Evolutionary conservation across 306 rosid genomes (phyloP).

Genomic region (Dalbergia cultrata): DNA sequence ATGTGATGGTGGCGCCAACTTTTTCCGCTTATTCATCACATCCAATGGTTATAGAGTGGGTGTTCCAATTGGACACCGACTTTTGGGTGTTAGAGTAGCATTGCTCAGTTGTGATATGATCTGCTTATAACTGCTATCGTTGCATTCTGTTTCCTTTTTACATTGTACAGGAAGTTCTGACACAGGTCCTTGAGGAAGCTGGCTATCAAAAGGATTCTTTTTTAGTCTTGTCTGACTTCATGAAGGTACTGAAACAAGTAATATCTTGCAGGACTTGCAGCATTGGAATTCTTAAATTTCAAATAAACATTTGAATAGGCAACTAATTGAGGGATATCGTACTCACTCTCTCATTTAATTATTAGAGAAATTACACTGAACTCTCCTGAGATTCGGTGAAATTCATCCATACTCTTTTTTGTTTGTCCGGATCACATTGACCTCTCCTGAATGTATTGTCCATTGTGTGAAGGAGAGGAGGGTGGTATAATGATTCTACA

Average conservation of each 20-base stretch:
- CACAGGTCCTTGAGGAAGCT: conserved; percentile 82
- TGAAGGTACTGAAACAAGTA: conserved; percentile 61
- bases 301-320: conserved; percentile 21
- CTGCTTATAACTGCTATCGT: conserved; percentile 41
- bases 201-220: conserved; percentile 72
- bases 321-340: conserved; percentile 26
- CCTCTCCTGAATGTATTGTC: too few relatives aligned
- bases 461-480: too few relatives aligned
- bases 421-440: too few relatives aligned
- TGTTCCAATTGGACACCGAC: too few relatives aligned
- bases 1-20: too few relatives aligned
- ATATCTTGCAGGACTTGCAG: conserved; percentile 45
- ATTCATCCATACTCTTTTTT: too few relatives aligned
- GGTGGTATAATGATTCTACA: too few relatives aligned
- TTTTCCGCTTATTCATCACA: too few relatives aligned
- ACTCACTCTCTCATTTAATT: conserved; percentile 3
- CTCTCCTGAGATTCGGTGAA: too few relatives aligned
- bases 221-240: conserved; percentile 70
- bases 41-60: too few relatives aligned
- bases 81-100: too few relatives aligned
- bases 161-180: conserved; percentile 69
- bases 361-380: not conserved
- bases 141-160: conserved; percentile 28
- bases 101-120: too few relatives aligned
- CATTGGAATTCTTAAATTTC: conserved; percentile 22